Percentiles rank a stretch among this genome's conserved stretches.
Evolutionary conservation across 306 rosid genomes (phyloP).

Genomic region (Cicer arietinum): DNA sequence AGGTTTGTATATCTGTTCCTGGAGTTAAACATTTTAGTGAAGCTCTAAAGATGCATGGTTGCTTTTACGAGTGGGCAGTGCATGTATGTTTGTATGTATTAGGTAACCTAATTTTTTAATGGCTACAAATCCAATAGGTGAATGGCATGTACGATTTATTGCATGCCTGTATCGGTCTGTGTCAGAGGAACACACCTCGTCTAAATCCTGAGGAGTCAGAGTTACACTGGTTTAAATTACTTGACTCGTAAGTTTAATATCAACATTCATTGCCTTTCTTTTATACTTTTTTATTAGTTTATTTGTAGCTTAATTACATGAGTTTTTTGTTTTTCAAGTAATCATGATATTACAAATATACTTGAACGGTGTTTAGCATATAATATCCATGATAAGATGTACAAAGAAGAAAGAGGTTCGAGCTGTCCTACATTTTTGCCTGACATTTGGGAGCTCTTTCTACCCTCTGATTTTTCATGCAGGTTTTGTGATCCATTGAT

Average conservation of each 20-base stretch:
- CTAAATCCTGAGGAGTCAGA: constrained; percentile 93
- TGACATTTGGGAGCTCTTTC: constrained; percentile 4
- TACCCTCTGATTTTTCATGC: constrained; percentile 41
- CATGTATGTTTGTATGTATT: constrained; percentile 37
- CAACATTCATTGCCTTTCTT: constrained; percentile 33
- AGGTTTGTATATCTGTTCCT: constrained; percentile 63
- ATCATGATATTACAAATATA: constrained; percentile 25
- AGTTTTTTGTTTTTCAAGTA: neutral
- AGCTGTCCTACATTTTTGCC: constrained; percentile 9
- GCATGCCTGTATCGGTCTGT: constrained; percentile 86
- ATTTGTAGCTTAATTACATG: constrained; percentile 12
- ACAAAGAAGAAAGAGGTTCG: neutral
- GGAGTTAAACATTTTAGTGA: constrained; percentile 38
- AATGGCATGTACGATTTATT: constrained; percentile 58
- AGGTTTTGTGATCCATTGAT: constrained; percentile 92
- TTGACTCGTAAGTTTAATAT: constrained; percentile 79
- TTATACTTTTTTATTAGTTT: constrained; percentile 9
- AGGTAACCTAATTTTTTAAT: constrained; percentile 40
- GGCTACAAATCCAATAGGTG: constrained; percentile 60
- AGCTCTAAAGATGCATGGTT: constrained; percentile 35
- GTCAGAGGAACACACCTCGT: constrained; percentile 99
- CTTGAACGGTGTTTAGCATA: constrained; percentile 1
- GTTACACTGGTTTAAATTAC: constrained; percentile 93
- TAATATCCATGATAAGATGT: constrained; percentile 10
- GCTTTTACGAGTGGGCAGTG: constrained; percentile 32